phyloP scores from a whole-genome alignment of 768 basidiomycete genomes.

The Zangia roseola region DNA sequence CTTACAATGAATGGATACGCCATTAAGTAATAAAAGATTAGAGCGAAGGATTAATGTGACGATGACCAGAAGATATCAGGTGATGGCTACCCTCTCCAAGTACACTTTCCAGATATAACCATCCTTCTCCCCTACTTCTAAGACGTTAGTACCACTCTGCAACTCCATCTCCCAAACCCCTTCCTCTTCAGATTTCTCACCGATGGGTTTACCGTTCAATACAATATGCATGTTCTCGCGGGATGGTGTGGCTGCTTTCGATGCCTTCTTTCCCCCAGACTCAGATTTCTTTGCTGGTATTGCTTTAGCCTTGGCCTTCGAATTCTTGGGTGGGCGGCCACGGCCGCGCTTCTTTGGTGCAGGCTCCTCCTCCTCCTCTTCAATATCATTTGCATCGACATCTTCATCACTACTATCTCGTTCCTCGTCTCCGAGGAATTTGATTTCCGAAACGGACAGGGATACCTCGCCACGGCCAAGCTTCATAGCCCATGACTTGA shows the following conservation, averaged over 20 bases:
- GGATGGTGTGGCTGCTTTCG: slow-evolving; percentile 39
- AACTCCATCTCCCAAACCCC: slow-evolving; percentile 65
- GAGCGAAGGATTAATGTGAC: slow-evolving; percentile 9
- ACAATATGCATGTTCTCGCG: slow-evolving; percentile 59
- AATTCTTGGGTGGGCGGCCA: slow-evolving; percentile 33
- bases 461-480: slow-evolving; percentile 56
- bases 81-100: slow-evolving; percentile 42
- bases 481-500: slow-evolving; percentile 70
- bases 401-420: slow-evolving; percentile 58
- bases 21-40: slow-evolving; percentile 33
- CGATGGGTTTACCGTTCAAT: slow-evolving; percentile 55
- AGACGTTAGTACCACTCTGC: slow-evolving; percentile 53
- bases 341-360: slow-evolving; percentile 43
- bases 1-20: slow-evolving; percentile 27
- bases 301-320: slow-evolving; percentile 34
- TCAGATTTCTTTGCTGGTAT: slow-evolving; percentile 32
- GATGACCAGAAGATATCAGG: slow-evolving; percentile 16
- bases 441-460: slow-evolving; percentile 52
- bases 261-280: slow-evolving; percentile 41
- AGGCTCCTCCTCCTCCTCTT: slow-evolving; percentile 42
- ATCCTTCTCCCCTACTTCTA: slow-evolving; percentile 74
- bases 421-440: slow-evolving; percentile 56
- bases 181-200: slow-evolving; percentile 43
- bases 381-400: slow-evolving; percentile 43
- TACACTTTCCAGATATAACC: slow-evolving; percentile 73